Conservation (phyloP, 129 eudicot species). For the Escallonia herrerae region DNA sequence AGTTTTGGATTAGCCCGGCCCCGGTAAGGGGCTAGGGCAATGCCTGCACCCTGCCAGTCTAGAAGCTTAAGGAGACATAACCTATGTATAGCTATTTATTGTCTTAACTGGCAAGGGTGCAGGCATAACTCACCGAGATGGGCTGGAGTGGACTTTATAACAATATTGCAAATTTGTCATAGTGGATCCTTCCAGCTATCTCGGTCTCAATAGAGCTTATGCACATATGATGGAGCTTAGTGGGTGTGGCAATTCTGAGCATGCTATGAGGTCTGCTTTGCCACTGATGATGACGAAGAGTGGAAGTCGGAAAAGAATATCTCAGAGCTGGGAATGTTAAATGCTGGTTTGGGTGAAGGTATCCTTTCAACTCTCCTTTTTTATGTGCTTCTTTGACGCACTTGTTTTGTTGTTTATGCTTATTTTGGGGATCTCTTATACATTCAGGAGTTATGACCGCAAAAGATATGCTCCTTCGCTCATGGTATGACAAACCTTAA, state of each 20-base stretch:
- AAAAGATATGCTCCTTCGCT: not conserved
- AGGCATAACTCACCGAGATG: constrained; percentile 34
- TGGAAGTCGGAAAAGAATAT: constrained; percentile 4
- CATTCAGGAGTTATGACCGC: not conserved
- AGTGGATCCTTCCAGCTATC: constrained; percentile 10
- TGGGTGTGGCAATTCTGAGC: constrained; percentile 7
- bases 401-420: not conserved
- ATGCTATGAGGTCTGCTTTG: constrained; percentile 6
- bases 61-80: not conserved
- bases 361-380: not conserved
- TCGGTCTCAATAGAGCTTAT: constrained; percentile 18
- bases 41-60: constrained; percentile 65
- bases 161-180: not conserved
- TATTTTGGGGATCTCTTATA: no score
- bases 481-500: not conserved
- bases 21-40: constrained; percentile 97
- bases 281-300: constrained; percentile 26
- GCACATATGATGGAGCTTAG: constrained; percentile 7
- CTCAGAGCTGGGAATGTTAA: constrained; percentile 13
- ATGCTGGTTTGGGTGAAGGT: constrained; percentile 11
- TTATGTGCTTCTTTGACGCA: not conserved
- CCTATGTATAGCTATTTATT: constrained; percentile 24
- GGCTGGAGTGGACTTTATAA: constrained; percentile 4
- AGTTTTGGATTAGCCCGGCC: constrained; percentile 87
- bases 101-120: constrained; percentile 25